Evolutionary conservation across 2,329 filamentous ascomycete genomes (phyloP).

Genomic region (Aspergillus vadensis): DNA sequence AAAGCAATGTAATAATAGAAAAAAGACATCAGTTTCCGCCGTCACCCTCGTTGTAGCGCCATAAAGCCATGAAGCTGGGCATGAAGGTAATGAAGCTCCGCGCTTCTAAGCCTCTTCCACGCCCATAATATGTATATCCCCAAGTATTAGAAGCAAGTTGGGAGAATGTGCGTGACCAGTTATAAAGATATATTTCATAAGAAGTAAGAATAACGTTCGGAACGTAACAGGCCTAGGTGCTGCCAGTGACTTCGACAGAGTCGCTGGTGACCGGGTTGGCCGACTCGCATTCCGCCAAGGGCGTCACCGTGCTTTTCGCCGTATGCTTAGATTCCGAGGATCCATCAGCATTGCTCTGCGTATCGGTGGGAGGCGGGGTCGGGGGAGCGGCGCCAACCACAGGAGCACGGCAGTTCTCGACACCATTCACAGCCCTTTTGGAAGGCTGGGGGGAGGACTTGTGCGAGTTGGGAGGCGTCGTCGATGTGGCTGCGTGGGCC

Average conservation of each 20-base stretch:
- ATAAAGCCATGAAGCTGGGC: constrained; percentile 34
- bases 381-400: constrained; percentile 60
- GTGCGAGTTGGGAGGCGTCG: constrained; percentile 43
- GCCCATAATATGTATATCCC: constrained; percentile 42
- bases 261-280: constrained; percentile 28
- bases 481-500: constrained; percentile 37
- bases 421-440: constrained; percentile 34
- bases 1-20: constrained; percentile 19
- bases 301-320: constrained; percentile 37
- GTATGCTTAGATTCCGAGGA: constrained; percentile 41
- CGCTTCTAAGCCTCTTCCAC: constrained; percentile 24
- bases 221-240: constrained; percentile 21
- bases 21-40: constrained; percentile 23
- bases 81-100: constrained; percentile 15
- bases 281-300: constrained; percentile 35
- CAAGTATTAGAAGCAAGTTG: constrained; percentile 35
- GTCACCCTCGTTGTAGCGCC: constrained; percentile 35
- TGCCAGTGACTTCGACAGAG: constrained; percentile 30
- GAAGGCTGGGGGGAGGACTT: constrained; percentile 42
- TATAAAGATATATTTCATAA: constrained; percentile 29
- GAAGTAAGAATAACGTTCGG: constrained; percentile 18
- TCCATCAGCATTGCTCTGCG: constrained; percentile 61
- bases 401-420: constrained; percentile 49
- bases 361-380: constrained; percentile 67
- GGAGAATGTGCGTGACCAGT: constrained; percentile 20